Evolutionary conservation across 2,329 filamentous ascomycete genomes (phyloP).

Genomic region (Colletotrichum spaethianum): DNA sequence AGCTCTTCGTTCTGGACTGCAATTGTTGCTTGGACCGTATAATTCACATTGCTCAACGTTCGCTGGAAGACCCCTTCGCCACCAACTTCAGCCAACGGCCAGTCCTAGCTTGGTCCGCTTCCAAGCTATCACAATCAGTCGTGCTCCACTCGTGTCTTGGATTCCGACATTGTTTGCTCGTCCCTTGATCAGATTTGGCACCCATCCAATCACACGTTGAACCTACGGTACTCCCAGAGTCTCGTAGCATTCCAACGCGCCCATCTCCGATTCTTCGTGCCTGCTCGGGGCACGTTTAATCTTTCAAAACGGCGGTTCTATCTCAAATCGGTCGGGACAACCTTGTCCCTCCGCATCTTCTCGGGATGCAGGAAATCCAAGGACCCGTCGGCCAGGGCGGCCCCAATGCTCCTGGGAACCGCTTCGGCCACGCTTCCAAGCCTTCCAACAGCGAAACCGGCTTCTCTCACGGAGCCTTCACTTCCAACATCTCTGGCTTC

Average conservation of each 20-base stretch:
- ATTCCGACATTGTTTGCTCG: conserved; percentile 22
- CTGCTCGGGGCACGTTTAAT: conserved; percentile 70
- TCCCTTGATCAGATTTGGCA: conserved; percentile 25
- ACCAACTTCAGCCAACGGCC: conserved; percentile 21
- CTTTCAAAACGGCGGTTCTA: conserved; percentile 85
- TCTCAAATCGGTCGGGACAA: conserved; percentile 85
- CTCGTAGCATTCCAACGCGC: conserved; percentile 43
- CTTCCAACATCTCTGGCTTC: conserved; percentile 88
- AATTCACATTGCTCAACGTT: conserved; percentile 22
- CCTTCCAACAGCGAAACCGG: conserved; percentile 87
- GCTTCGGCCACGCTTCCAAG: conserved; percentile 83
- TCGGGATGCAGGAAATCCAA: conserved; percentile 93
- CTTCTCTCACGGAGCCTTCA: conserved; percentile 93
- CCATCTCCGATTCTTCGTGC: conserved; percentile 57
- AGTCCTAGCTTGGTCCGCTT: conserved; percentile 1
- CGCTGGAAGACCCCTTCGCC: conserved; percentile 17
- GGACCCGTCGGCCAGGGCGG: conserved; percentile 72
- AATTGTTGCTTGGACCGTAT: conserved; percentile 30
- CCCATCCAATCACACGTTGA: conserved; percentile 23
- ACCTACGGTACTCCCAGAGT: conserved; percentile 26
- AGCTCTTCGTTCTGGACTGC: conserved; percentile 5
- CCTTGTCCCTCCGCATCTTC: conserved; percentile 87
- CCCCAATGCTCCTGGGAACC: conserved; percentile 69
- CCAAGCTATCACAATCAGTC: conserved; percentile 9
- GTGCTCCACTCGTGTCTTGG: conserved; percentile 26